Percentiles rank a stretch among this genome's conserved stretches.
These are phyloP conservation scores for Stephanodiscus triporus DNA, from an alignment of 108 stramenopile species.

Conservation along the genomic window DNA sequence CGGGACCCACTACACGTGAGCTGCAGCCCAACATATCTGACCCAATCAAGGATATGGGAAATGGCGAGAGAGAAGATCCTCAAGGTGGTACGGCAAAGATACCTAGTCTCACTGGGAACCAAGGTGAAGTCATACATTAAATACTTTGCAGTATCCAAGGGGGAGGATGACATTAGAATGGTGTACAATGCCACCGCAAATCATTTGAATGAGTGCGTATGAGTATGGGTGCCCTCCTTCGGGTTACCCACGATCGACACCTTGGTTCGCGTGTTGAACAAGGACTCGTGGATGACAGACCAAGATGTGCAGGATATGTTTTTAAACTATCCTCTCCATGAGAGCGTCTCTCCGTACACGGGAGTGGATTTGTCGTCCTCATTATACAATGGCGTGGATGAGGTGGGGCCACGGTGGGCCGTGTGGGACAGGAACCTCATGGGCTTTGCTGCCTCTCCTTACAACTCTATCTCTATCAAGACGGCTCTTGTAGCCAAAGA, in stretches of 20 bases:
- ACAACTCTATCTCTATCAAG: conserved; percentile 17
- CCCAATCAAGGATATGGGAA: background rate
- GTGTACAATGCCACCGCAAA: conserved; percentile 53
- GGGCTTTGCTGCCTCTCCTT: conserved; percentile 53
- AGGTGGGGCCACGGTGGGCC: conserved; percentile 7
- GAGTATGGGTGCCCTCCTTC: conserved; percentile 53
- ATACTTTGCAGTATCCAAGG: conserved; percentile 55
- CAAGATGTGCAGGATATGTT: background rate
- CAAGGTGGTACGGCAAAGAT: conserved; percentile 29
- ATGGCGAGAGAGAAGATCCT: conserved; percentile 25
- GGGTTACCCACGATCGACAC: conserved; percentile 45
- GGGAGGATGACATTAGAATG: background rate
- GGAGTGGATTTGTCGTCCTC: conserved; percentile 23
- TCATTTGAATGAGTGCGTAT: conserved; percentile 47
- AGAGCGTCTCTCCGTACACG: conserved; percentile 8
- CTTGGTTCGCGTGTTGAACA: background rate
- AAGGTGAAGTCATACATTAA: conserved; percentile 21
- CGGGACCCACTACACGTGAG: no score
- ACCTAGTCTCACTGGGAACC: background rate
- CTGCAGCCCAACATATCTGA: no score
- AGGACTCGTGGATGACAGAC: background rate
- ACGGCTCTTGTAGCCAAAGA: conserved; percentile 36
- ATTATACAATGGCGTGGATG: no score
- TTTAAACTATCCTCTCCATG: conserved; percentile 17
- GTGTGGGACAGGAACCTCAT: conserved; percentile 44